Evolutionary conservation across 2,329 filamentous ascomycete genomes (phyloP), one percentile per base, ranked within the genome.

Genomic region (Xylaria sp.): DNA sequence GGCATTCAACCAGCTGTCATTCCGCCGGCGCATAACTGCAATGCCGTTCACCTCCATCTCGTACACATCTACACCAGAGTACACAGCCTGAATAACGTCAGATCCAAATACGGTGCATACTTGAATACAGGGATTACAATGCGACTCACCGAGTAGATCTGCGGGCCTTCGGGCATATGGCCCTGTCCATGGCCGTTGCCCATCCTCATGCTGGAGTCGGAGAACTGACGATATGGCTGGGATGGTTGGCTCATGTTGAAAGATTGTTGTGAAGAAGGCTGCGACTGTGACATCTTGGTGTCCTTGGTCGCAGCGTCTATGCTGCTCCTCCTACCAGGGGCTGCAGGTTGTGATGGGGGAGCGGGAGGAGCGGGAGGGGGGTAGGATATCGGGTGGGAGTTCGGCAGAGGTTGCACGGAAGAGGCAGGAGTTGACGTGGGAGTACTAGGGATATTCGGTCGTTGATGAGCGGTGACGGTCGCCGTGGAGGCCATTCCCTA

Each of bases 41-140:
- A 99, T 81, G 42, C 85, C 85, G 71, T 96, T 95, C 57, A 97
- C 90, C 72, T 97, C 92, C 92, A 97, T 97, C 74, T 99, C 94
- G 77, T 97, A 99, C 16, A 99, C 94, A 57, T 93, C 88, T 42
- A 97, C 91, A 63, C 92, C 92, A 7, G 93, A 97, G 72, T 97
- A 97, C 39, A 95, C 90, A 56, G 93, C 93, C 82, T 85, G 61
- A 9, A 50, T 18, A 47, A 42, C 20, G 50, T 47, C 44, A 48
- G 37, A 26, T 40, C 34, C 18, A 46, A 50, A 47, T 51, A 39
- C 47, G 45, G 45, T 37, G 17, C 49, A 39, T 26, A n/a, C n/a
- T n/a, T n/a, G n/a, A n/a, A n/a, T n/a, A n/a, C n/a, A 39, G n/a
- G 42, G 34, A 19, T 18, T 29, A n/a, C n/a, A 24, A 13, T 9